These are phyloP conservation scores for Globisporangium alternatum DNA, from an alignment of 352 stramenopile genomes.

Conservation along the genomic window DNA sequence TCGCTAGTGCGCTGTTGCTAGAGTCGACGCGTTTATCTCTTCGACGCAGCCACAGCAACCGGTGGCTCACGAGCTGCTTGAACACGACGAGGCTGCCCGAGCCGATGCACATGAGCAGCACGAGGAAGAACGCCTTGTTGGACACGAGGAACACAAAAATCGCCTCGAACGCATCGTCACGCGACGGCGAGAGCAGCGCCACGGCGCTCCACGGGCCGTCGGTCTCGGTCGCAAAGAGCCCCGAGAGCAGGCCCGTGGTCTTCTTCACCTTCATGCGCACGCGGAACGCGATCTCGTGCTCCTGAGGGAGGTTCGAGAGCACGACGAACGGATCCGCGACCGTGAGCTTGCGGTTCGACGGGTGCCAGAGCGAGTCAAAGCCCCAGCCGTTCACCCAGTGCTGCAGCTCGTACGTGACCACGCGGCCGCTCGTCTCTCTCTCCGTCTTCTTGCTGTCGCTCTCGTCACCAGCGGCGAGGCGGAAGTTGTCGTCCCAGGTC, in stretches of 20 bases:
- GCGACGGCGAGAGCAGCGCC: constrained; percentile 39
- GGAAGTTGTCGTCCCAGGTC: constrained; percentile 63
- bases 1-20: background rate
- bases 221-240: constrained; percentile 53
- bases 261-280: constrained; percentile 53
- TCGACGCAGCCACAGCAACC: constrained; percentile 17
- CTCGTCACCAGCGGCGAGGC: constrained; percentile 20
- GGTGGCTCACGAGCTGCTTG: constrained; percentile 32
- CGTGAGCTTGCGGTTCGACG: constrained; percentile 43
- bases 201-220: constrained; percentile 56
- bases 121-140: constrained; percentile 46
- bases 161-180: constrained; percentile 48
- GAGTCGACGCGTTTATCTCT: constrained; percentile 3
- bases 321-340: constrained; percentile 58
- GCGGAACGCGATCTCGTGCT: constrained; percentile 53
- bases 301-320: constrained; percentile 42
- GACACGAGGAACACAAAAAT: constrained; percentile 42
- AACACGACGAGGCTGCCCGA: constrained; percentile 39
- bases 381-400: constrained; percentile 66
- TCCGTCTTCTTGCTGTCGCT: background rate
- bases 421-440: background rate
- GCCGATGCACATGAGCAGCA: constrained; percentile 52
- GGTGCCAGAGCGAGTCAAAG: constrained; percentile 59
- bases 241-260: constrained; percentile 27
- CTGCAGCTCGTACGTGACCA: constrained; percentile 60